These are phyloP conservation scores for Tagetes erecta DNA, from an alignment of 129 eudicot species.

Conservation along the genomic window DNA sequence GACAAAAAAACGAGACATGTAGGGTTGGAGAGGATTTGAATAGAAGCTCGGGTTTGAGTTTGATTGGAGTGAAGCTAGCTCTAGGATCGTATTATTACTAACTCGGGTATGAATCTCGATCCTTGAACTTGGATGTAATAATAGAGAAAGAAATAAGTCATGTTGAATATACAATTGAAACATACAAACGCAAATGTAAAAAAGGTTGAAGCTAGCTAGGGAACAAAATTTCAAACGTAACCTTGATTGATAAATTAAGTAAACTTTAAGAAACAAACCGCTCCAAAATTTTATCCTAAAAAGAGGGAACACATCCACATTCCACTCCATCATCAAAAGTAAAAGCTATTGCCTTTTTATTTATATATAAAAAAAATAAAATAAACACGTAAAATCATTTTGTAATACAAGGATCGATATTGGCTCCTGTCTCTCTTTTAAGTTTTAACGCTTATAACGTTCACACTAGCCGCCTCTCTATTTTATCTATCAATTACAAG, in stretches of 20 bases:
- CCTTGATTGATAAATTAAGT: conserved; percentile 28
- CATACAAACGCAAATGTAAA: conserved; percentile 2
- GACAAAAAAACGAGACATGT: no score
- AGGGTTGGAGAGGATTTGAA: no score
- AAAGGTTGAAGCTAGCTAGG: neutral
- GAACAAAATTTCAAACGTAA: conserved; percentile 21
- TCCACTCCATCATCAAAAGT: conserved; percentile 52
- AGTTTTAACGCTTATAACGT: no score
- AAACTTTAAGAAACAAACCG: conserved; percentile 28
- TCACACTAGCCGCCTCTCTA: no score
- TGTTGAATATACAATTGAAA: neutral
- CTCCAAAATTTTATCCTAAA: conserved; percentile 34
- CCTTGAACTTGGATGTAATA: no score
- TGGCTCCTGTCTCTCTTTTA: no score
- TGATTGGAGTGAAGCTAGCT: no score
- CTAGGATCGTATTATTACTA: no score
- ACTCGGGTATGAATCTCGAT: no score
- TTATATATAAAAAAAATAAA: neutral
- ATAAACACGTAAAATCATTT: neutral
- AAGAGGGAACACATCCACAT: conserved; percentile 49
- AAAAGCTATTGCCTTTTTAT: conserved; percentile 5
- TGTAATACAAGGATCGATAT: neutral
- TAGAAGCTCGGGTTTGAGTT: no score
- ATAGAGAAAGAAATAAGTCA: no score
- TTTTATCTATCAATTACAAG: no score